A percentile compares a stretch with the other conserved stretches of the same genome.
phyloP scores from a whole-genome alignment of 441 rosid species.

The Adansonia rubrostipa region DNA sequence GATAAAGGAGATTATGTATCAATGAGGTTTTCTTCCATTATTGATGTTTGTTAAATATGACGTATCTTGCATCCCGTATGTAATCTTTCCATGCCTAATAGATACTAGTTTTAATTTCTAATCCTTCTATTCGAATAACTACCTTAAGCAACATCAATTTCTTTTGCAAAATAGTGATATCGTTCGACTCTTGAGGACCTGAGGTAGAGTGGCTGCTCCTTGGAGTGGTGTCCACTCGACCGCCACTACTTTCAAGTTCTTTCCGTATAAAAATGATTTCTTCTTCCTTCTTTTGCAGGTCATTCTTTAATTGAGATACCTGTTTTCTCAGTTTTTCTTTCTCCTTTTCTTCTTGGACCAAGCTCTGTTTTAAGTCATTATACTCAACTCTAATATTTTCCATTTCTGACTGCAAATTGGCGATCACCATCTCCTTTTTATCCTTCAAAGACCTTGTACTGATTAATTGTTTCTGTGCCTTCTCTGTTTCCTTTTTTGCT shows the following conservation, averaged over 20 bases:
- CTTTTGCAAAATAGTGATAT: slow-evolving; percentile 27
- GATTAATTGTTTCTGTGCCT: slow-evolving; percentile 51
- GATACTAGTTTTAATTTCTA: slow-evolving; percentile 5
- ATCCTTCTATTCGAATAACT: slow-evolving; percentile 19
- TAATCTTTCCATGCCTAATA: slow-evolving; percentile 11
- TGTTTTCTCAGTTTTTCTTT: slow-evolving; percentile 62
- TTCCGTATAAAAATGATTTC: slow-evolving; percentile 33
- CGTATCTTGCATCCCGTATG: neutral
- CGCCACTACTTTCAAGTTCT: slow-evolving; percentile 19
- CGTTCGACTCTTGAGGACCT: slow-evolving; percentile 18
- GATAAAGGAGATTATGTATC: neutral
- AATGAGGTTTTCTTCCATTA: neutral
- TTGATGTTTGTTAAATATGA: neutral
- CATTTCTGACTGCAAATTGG: slow-evolving; percentile 55
- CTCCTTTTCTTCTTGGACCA: slow-evolving; percentile 64
- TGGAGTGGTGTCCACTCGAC: slow-evolving; percentile 22
- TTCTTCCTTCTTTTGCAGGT: slow-evolving; percentile 58
- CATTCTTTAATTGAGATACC: slow-evolving; percentile 53
- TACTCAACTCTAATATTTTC: slow-evolving; percentile 52
- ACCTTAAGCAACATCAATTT: slow-evolving; percentile 35
- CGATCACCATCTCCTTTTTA: slow-evolving; percentile 58
- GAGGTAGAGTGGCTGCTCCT: slow-evolving; percentile 24
- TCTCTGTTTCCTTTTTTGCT: slow-evolving; percentile 61
- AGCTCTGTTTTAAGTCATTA: slow-evolving; percentile 48
- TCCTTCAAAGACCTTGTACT: slow-evolving; percentile 51